Evolutionary conservation across 768 basidiomycete genomes (phyloP).

Genomic region (Dictyophora rubrovolvata): DNA sequence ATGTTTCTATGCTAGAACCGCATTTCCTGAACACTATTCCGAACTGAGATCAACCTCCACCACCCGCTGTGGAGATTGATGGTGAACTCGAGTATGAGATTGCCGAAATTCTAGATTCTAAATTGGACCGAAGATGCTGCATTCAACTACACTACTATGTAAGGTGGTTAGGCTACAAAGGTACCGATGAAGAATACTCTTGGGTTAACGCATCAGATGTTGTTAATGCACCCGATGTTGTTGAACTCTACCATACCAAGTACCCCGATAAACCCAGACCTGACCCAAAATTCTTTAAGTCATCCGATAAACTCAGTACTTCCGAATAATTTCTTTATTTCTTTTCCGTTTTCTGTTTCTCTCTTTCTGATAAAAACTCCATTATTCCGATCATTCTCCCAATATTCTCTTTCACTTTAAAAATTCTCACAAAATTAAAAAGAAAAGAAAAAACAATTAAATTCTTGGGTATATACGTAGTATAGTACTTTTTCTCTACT

Average conservation of each 20-base stretch:
- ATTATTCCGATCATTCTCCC: no score
- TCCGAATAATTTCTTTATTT: no score
- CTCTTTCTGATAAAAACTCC: no score
- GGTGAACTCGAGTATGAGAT: constrained; percentile 11
- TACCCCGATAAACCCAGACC: background rate
- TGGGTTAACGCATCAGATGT: background rate
- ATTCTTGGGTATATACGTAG: no score
- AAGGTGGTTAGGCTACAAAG: background rate
- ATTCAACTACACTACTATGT: background rate
- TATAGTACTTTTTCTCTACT: no score
- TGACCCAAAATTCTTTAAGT: background rate
- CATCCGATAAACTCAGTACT: background rate
- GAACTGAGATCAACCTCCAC: constrained; percentile 9
- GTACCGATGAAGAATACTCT: background rate
- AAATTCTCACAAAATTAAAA: no score
- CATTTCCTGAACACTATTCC: constrained; percentile 12
- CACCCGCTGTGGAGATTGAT: constrained; percentile 8
- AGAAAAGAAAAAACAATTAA: no score
- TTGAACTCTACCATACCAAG: background rate
- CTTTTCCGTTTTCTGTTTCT: no score
- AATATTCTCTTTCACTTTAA: no score
- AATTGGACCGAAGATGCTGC: constrained; percentile 6
- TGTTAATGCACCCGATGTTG: background rate
- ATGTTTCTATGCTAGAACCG: constrained; percentile 15
- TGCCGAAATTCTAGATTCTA: constrained; percentile 12